A percentile compares a stretch with the other conserved stretches of the same genome.
Evolutionary conservation across 495 filamentous ascomycete species (phyloP).

Genomic region (Penicillium roqueforti): DNA sequence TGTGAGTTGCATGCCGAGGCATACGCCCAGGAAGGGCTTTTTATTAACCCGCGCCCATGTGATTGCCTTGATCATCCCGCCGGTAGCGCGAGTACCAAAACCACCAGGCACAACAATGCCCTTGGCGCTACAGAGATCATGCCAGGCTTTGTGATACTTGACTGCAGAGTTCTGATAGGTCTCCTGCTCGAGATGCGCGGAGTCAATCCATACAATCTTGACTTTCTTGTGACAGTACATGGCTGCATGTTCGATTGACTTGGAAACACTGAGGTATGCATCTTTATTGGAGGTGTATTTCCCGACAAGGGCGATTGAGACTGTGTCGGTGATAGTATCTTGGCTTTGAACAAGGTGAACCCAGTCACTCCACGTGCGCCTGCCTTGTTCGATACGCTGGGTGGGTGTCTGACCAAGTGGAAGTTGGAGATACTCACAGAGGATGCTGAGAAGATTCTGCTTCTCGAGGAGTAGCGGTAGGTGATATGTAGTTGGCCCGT

Average conservation of each 20-base stretch:
- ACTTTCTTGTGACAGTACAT: slow-evolving; percentile 80
- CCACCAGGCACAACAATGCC: slow-evolving; percentile 61
- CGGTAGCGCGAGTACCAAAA: slow-evolving; percentile 70
- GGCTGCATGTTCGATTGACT: slow-evolving; percentile 78
- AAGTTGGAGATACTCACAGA: slow-evolving; percentile 27
- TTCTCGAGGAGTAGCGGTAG: slow-evolving; percentile 79
- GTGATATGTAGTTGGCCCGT: slow-evolving; percentile 79
- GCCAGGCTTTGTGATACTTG: slow-evolving; percentile 82
- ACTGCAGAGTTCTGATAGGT: slow-evolving; percentile 55
- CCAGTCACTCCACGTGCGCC: slow-evolving; percentile 69
- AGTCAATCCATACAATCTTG: slow-evolving; percentile 73
- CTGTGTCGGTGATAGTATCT: slow-evolving; percentile 54
- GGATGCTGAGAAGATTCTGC: slow-evolving; percentile 61
- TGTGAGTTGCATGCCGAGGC: slow-evolving; percentile 90
- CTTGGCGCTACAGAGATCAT: slow-evolving; percentile 59
- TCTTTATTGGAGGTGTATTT: slow-evolving; percentile 81
- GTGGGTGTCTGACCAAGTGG: slow-evolving; percentile 16
- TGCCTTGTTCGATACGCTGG: slow-evolving; percentile 52
- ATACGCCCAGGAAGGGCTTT: slow-evolving; percentile 79
- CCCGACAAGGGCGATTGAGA: slow-evolving; percentile 79
- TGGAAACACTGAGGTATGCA: slow-evolving; percentile 73
- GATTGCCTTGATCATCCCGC: slow-evolving; percentile 78
- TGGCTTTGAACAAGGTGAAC: slow-evolving; percentile 56
- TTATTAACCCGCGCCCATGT: slow-evolving; percentile 75
- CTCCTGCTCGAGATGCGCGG: slow-evolving; percentile 67